Evolutionary conservation across 2,329 filamentous ascomycete genomes (phyloP), one percentile per base, ranked within the genome.

Genomic region (Fusarium sp.): DNA sequence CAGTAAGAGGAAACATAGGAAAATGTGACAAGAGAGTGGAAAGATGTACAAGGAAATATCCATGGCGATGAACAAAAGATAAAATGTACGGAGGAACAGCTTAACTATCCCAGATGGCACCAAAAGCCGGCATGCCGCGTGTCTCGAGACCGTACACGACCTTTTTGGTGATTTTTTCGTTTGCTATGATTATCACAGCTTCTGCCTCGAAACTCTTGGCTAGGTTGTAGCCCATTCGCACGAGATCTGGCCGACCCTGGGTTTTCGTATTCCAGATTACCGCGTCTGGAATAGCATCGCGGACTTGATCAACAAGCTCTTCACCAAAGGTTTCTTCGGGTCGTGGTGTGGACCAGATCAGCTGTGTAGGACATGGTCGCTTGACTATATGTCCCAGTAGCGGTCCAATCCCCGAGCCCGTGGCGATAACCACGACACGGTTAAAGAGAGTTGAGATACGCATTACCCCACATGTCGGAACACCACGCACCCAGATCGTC

Each of bases 111-210:
- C 90, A 94, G 72, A 94, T 92, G 11, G 91, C 90, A 9, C 91
- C 92, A 79, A 86, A 93, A 11, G 90, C 90, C 4, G 88, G 84
- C 10, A 93, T 79, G 0, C 90, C 90, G 58, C 89, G 83, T 39
- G 83, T 84, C 79, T 93, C 90, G 52, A 94, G 80, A 11, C 86
- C 89, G 75, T 89, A 91, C 1, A 93, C 90, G 3, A 93, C 84
- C 80, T 87, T 88, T 74, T 84, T 85, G 19, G 91, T 93, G 34
- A 93, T 84, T 59, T 80, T 84, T 60, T 89, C 87, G 76, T 93
- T 94, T 58, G 89, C 89, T 73, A 94, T 90, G 63, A 93, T 85
- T 74, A 93, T 89, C 39, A 93, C 90, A 4, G 90, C 91, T 82
- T 93, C 91, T 3, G 90, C 80, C 11, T 81, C 79, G 71, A 86